phyloP scores from a whole-genome alignment of 1,139 yeast genomes.

The Saccharomyces hybrid region DNA sequence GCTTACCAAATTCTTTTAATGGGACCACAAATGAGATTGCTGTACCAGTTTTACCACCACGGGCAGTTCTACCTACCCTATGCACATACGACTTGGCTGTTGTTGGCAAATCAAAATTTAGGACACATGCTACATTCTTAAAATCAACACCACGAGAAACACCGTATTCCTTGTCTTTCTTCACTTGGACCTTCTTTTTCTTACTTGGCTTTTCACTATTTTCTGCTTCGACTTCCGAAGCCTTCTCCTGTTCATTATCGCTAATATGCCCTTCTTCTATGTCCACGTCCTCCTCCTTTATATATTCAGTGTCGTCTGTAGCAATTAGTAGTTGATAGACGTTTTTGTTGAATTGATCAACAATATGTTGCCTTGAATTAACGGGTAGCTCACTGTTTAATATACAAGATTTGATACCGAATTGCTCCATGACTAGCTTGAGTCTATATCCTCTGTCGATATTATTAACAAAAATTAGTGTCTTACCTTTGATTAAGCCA shows the following conservation, averaged over 20 bases:
- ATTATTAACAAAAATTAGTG: constrained; percentile 82
- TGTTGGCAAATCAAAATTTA: constrained; percentile 90
- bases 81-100: constrained; percentile 87
- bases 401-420: constrained; percentile 83
- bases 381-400: constrained; percentile 89
- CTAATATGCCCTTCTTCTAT: constrained; percentile 35
- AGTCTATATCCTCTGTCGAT: constrained; percentile 93
- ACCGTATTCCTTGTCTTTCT: constrained; percentile 71
- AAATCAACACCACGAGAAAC: constrained; percentile 97
- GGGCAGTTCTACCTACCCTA: constrained; percentile 94
- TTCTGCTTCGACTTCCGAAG: constrained; percentile 14
- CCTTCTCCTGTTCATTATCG: constrained; percentile 15
- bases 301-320: constrained; percentile 77
- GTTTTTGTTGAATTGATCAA: constrained; percentile 88
- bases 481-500: constrained; percentile 82
- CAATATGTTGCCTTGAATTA: constrained; percentile 88
- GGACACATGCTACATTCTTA: constrained; percentile 89
- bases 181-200: constrained; percentile 34
- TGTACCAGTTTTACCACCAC: constrained; percentile 95
- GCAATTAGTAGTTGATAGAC: constrained; percentile 85
- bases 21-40: constrained; percentile 90
- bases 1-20: constrained; percentile 76
- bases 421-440: constrained; percentile 85
- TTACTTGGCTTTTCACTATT: constrained; percentile 15
- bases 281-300: constrained; percentile 46